Percentiles rank a stretch among this genome's conserved stretches.
These are phyloP conservation scores for Diaporthe amygdali DNA, from an alignment of 2,329 filamentous ascomycete genomes.

Conservation along the genomic window DNA sequence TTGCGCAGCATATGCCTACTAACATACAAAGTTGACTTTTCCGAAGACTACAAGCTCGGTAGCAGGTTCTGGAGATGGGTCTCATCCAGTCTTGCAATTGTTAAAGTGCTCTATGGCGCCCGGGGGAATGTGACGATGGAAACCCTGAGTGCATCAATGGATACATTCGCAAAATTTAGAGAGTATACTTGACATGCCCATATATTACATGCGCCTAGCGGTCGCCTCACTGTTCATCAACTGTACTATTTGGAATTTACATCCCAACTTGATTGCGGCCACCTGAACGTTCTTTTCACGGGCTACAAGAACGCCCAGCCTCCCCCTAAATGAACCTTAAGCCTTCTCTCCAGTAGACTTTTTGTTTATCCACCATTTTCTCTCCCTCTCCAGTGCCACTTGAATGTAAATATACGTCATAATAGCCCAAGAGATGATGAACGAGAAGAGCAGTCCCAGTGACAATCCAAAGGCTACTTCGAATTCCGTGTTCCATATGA, in stretches of 20 bases:
- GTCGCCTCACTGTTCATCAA: background rate
- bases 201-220: background rate
- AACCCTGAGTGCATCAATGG: too few relatives aligned
- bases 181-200: background rate
- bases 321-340: background rate
- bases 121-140: too few relatives aligned
- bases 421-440: constrained; percentile 20
- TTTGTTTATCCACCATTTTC: constrained; percentile 20
- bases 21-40: background rate
- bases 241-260: background rate
- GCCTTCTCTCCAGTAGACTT: constrained; percentile 11
- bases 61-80: background rate
- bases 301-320: background rate
- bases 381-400: constrained; percentile 21
- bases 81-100: background rate
- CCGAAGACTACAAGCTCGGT: background rate
- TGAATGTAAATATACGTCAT: constrained; percentile 21
- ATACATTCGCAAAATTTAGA: background rate
- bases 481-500: constrained; percentile 23
- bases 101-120: background rate
- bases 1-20: background rate
- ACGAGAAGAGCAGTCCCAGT: constrained; percentile 22
- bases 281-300: background rate
- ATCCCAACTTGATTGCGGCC: too few relatives aligned
- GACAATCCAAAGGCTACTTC: constrained; percentile 24